These are phyloP conservation scores for Haplosporangium sp. DNA, from an alignment of 371 early-diverging fungal genomes.

Conservation along the genomic window DNA sequence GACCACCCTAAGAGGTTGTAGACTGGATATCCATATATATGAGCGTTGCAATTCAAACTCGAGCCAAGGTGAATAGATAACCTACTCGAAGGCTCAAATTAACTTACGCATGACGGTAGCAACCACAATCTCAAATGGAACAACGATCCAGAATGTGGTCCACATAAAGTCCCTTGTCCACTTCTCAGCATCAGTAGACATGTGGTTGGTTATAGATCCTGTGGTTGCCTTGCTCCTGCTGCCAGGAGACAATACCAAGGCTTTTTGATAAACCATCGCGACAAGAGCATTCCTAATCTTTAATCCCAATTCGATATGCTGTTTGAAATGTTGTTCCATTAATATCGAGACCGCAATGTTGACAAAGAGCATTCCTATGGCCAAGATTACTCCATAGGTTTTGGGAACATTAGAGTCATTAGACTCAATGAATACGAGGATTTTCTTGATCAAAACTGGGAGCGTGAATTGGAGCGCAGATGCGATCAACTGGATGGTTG, in stretches of 20 bases:
- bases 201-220: conserved; percentile 86
- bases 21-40: neutral
- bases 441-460: conserved; percentile 6
- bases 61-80: too few relatives aligned
- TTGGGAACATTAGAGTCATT: neutral
- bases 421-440: conserved; percentile 10
- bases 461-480: conserved; percentile 3
- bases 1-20: conserved; percentile 20
- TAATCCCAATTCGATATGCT: conserved; percentile 7
- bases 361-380: conserved; percentile 18
- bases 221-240: conserved; percentile 36
- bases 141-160: conserved; percentile 7
- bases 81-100: neutral
- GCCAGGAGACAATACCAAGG: conserved; percentile 81
- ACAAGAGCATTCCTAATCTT: conserved; percentile 77
- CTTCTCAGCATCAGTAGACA: conserved; percentile 80
- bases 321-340: conserved; percentile 26
- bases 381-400: conserved; percentile 9
- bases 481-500: neutral
- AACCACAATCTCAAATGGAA: conserved; percentile 24
- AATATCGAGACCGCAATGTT: conserved; percentile 8
- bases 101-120: conserved; percentile 16
- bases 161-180: conserved; percentile 14
- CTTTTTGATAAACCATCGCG: conserved; percentile 90
- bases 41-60: neutral